Evolutionary conservation across 371 early-diverging fungal genomes (phyloP), one percentile per base, ranked within the genome.

Genomic region (Apophysomyces ossiformis): DNA sequence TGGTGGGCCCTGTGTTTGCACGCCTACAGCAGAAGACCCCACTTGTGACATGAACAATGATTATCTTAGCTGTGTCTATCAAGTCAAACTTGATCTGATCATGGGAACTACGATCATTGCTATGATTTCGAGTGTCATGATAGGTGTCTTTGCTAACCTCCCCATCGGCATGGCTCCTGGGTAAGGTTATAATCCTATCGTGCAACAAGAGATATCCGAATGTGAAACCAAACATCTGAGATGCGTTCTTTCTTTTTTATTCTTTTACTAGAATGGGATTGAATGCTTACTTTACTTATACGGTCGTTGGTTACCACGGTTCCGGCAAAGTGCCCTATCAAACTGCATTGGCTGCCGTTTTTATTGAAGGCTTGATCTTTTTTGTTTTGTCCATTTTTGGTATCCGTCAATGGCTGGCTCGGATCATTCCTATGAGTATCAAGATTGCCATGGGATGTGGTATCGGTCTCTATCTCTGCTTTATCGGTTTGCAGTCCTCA

Each of bases 281-380:
- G 44, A 92, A 90, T 66, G 92, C 92, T 47, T 93, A 92, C 69
- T 92, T 93, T 70, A 87, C 92, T 1, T 93, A 92, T 67, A 90
- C 87, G 0, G 90, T 92, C 8, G 91, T 93, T 21, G 93, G 92
- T 7, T 91, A 79, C 67, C 91, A 90, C 61, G 92, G 93, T 1
- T 75, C 85, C 37, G 90, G 90, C 47, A 88, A 86, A 56, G 84
- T 93, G 32, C 63, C 76, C 5, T 93, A 89, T 68, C 68, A 86
- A 63, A 89, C 88, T 15, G 92, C 92, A 7, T 70, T 93, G 37
- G 86, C 90, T 18, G 93, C 92, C 18, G 92, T 93, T 58, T 89
- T 90, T 64, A 85, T 93, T 61, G 94, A 93, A 78, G 93, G 93
- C 6, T 66, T 92, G 37, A 81, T 93, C 46, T 93, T 93, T 63